A percentile compares a stretch with the other conserved stretches of the same genome.
phyloP scores from a whole-genome alignment of 106 monocot species.

The Dendrobium catenatum region DNA sequence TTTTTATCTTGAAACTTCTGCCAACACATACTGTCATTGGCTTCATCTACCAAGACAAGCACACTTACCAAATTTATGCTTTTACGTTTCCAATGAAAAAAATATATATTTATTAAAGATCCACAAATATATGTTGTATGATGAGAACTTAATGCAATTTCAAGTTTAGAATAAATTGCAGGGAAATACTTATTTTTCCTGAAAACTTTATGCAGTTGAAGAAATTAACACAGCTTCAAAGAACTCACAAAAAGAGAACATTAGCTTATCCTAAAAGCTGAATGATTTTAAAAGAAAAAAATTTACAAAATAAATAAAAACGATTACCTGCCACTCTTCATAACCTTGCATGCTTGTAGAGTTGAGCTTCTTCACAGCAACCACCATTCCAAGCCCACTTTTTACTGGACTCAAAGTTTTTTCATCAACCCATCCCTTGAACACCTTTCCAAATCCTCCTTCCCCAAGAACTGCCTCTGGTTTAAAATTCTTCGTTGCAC shows the following conservation, averaged over 20 bases:
- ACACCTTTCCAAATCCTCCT: constrained; percentile 63
- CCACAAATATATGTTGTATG: too few species aligned
- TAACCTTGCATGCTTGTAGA: constrained; percentile 51
- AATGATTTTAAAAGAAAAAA: neutral
- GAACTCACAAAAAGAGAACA: neutral
- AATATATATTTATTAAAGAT: too few species aligned
- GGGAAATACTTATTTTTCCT: too few species aligned
- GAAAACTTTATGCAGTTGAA: too few species aligned
- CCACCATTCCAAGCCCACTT: constrained; percentile 31
- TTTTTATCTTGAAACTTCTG: too few species aligned
- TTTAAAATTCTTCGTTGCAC: constrained; percentile 44
- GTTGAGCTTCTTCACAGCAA: constrained; percentile 60
- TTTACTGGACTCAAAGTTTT: constrained; percentile 37
- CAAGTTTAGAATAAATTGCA: too few species aligned
- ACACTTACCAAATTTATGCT: too few species aligned
- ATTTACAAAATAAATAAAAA: neutral
- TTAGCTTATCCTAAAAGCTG: neutral
- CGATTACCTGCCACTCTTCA: constrained; percentile 52
- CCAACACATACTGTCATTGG: too few species aligned
- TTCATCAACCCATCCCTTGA: constrained; percentile 60
- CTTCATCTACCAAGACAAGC: too few species aligned
- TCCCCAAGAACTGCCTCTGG: constrained; percentile 44
- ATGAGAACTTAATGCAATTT: too few species aligned
- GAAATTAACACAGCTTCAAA: neutral
- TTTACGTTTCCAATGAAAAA: too few species aligned